Evolutionary conservation across 2,329 filamentous ascomycete species (phyloP), one percentile per base, ranked within the genome.

Genomic region (Camptophora hylomeconis): DNA sequence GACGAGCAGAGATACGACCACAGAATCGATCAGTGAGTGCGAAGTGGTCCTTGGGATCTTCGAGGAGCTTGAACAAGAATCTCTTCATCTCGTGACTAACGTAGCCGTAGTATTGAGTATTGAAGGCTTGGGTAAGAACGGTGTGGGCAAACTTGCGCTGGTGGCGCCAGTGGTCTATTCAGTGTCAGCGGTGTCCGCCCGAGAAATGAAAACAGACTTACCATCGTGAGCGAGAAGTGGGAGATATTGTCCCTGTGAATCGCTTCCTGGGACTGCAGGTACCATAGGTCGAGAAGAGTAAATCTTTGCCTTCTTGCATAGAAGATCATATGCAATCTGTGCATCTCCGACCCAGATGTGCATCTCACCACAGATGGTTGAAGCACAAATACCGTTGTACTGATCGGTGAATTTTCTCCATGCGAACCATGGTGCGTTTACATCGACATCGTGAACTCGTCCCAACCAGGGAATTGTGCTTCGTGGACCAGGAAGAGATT

Each of bases 81-180:
- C 39, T 36, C 36, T 46, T 46, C 32, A 28, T 31, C 28, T 46
- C 43, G 29, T 41, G 41, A 20, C 36, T 40, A 19, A 42, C 36
- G 25, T 43, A 45, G 19, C 40, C 41, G 20, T 45, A 45, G 32
- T 46, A 46, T 28, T 44, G 41, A 13, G 33, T 33, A 36, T 46
- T 46, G 37, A 42, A 42, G 19, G 40, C 41, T 17, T 36, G 35
- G 26, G 42, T 45, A 19, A 46, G 32, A 21, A 45, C 41, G 20
- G 41, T 43, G 33, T 45, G 41, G 26, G 40, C 43, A 33, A 46
- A 46, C 28, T 45, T 45, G 23, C 43, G 41, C 31, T 46, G 43
- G 26, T 42, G 44, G 28, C 35, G 33, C 42, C 42, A 45, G 25
- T 45, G 40, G 15, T 45, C 42, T 39, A 28, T 15, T 15, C 18